phyloP scores from a whole-genome alignment of 2,329 filamentous ascomycete genomes.

The Verticillium isaacii region DNA sequence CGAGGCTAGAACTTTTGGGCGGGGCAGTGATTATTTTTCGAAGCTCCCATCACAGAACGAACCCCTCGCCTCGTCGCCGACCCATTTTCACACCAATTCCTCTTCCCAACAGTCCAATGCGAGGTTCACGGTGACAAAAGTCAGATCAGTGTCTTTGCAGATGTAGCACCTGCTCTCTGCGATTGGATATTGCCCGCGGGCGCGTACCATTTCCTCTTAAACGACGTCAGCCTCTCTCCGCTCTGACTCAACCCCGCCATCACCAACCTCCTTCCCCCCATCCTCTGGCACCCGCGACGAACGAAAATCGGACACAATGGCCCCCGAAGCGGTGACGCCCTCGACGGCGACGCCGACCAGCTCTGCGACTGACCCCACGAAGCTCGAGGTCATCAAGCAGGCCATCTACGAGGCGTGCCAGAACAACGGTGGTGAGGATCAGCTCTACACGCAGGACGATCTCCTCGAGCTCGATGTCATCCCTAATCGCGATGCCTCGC shows the following conservation, averaged over 20 bases:
- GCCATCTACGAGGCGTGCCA: slow-evolving; percentile 52
- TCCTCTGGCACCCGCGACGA: not conserved
- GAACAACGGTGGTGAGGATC: slow-evolving; percentile 40
- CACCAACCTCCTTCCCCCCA: not conserved
- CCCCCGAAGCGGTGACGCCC: slow-evolving; percentile 10
- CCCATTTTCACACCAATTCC: slow-evolving; percentile 7
- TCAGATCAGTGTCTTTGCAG: not conserved
- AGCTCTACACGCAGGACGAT: slow-evolving; percentile 54
- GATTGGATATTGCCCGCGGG: not conserved
- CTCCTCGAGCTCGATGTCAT: slow-evolving; percentile 53
- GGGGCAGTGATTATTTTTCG: slow-evolving; percentile 6
- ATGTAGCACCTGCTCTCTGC: slow-evolving; percentile 1
- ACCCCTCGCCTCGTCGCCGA: slow-evolving; percentile 13
- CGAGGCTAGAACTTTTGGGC: not conserved
- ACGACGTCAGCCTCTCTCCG: not conserved
- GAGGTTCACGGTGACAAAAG: not conserved
- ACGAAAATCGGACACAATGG: not conserved
- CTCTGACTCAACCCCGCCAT: slow-evolving; percentile 1
- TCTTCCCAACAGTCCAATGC: not conserved
- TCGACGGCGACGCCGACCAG: slow-evolving; percentile 3
- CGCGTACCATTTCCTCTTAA: not conserved
- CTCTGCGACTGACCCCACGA: slow-evolving; percentile 23
- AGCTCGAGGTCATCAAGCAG: slow-evolving; percentile 48
- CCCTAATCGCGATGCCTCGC: slow-evolving; percentile 48
- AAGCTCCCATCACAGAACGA: slow-evolving; percentile 4